Conservation (phyloP, 495 filamentous ascomycete species). For the Apodospora peruviana region DNA sequence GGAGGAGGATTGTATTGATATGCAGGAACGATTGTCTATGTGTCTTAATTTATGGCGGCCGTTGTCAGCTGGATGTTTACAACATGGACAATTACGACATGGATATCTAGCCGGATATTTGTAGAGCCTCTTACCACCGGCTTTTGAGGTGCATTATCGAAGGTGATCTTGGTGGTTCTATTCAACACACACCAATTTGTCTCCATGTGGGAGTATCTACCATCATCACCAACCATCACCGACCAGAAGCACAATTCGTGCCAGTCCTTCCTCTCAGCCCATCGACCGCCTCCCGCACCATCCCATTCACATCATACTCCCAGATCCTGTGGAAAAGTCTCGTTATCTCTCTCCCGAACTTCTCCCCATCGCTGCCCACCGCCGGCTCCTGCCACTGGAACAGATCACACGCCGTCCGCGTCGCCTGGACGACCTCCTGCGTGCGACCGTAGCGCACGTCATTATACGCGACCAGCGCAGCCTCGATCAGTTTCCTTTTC, state of each 20-base stretch:
- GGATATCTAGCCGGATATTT: neutral
- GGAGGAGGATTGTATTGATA: neutral
- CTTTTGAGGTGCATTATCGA: no score
- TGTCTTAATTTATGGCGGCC: neutral
- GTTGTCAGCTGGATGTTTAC: no score
- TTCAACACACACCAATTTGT: no score
- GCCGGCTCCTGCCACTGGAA: conserved; percentile 34
- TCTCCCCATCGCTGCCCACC: conserved; percentile 22
- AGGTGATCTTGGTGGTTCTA: no score
- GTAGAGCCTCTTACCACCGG: no score
- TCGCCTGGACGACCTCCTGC: conserved; percentile 29
- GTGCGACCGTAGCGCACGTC: conserved; percentile 30
- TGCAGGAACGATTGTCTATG: neutral
- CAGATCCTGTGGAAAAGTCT: conserved; percentile 31
- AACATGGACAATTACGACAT: neutral
- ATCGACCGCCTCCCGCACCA: conserved; percentile 19
- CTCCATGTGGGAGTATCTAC: no score
- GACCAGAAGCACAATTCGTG: no score
- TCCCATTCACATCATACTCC: conserved; percentile 32
- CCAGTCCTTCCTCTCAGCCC: neutral
- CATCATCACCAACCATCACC: no score
- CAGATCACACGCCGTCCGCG: conserved; percentile 29
- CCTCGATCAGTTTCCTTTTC: conserved; percentile 11
- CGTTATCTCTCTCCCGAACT: conserved; percentile 25
- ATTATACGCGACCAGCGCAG: conserved; percentile 34